These are phyloP conservation scores for Boletus hoseneyae DNA, from an alignment of 1,284 basidiomycete species.

Conservation along the genomic window DNA sequence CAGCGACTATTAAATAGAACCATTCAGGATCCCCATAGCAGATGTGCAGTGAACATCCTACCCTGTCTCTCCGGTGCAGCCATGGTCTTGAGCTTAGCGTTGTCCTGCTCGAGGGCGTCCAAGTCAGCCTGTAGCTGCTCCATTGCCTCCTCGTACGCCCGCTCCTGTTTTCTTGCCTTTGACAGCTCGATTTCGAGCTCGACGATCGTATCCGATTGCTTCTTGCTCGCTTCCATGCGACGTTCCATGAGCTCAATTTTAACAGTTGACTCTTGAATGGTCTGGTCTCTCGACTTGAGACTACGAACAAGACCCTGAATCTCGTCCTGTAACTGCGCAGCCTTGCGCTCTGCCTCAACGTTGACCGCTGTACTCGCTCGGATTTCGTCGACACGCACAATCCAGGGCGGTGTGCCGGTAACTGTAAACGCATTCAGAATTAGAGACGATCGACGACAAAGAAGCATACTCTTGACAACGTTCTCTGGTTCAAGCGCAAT, in stretches of 20 bases:
- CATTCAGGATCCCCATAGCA: background rate
- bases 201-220: constrained; percentile 79
- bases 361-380: constrained; percentile 83
- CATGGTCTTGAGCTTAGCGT: constrained; percentile 73
- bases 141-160: constrained; percentile 88
- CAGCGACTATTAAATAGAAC: constrained; percentile 36
- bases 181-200: constrained; percentile 80
- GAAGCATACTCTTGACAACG: constrained; percentile 66
- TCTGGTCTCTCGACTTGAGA: constrained; percentile 84
- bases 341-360: constrained; percentile 87
- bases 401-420: constrained; percentile 81
- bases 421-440: constrained; percentile 44
- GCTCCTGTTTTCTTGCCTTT: constrained; percentile 83
- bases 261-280: constrained; percentile 82
- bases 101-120: constrained; percentile 84
- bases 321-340: constrained; percentile 84
- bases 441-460: constrained; percentile 1
- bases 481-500: constrained; percentile 75
- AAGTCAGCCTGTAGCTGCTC: constrained; percentile 89
- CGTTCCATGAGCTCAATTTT: constrained; percentile 96
- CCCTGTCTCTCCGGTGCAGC: constrained; percentile 66
- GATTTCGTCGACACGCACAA: constrained; percentile 82
- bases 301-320: constrained; percentile 82
- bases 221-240: constrained; percentile 86
- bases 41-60: constrained; percentile 30